Conservation (phyloP, 1,284 basidiomycete genomes). For the Ustilago curta region DNA sequence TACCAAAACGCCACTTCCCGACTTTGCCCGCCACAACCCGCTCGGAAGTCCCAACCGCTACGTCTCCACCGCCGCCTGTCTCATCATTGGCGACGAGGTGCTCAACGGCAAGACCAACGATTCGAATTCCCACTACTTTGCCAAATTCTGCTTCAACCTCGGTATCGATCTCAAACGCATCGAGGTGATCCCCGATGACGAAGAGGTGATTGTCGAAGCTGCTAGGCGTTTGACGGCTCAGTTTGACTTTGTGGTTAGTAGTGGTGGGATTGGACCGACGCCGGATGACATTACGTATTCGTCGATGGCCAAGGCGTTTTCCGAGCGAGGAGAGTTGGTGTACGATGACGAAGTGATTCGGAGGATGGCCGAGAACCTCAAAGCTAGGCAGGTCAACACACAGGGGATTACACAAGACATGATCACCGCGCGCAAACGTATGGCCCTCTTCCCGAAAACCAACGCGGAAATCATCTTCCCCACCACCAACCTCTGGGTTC, state of each 20-base stretch:
- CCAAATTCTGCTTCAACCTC: conserved; percentile 68
- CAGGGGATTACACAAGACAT: conserved; percentile 76
- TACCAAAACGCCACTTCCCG: conserved; percentile 42
- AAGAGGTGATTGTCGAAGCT: conserved; percentile 88
- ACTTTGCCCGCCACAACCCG: conserved; percentile 36
- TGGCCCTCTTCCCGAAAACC: conserved; percentile 62
- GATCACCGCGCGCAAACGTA: conserved; percentile 59
- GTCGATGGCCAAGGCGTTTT: conserved; percentile 86
- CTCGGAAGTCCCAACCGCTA: conserved; percentile 44
- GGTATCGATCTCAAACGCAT: conserved; percentile 72
- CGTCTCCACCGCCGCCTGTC: conserved; percentile 58
- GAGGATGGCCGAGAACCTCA: conserved; percentile 79
- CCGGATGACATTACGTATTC: conserved; percentile 80
- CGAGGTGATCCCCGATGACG: conserved; percentile 91
- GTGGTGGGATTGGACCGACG: conserved; percentile 65
- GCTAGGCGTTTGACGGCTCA: conserved; percentile 79
- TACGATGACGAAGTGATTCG: conserved; percentile 84
- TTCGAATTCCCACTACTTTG: conserved; percentile 76
- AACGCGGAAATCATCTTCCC: conserved; percentile 62
- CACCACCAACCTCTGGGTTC: conserved; percentile 77
- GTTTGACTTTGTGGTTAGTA: conserved; percentile 52
- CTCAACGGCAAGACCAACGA: conserved; percentile 79
- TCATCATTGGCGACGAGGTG: conserved; percentile 77
- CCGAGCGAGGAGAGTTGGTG: conserved; percentile 72
- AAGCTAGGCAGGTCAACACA: conserved; percentile 75